Evolutionary conservation across 495 filamentous ascomycete species (phyloP).

Genomic region (Talaromyces adpressus): DNA sequence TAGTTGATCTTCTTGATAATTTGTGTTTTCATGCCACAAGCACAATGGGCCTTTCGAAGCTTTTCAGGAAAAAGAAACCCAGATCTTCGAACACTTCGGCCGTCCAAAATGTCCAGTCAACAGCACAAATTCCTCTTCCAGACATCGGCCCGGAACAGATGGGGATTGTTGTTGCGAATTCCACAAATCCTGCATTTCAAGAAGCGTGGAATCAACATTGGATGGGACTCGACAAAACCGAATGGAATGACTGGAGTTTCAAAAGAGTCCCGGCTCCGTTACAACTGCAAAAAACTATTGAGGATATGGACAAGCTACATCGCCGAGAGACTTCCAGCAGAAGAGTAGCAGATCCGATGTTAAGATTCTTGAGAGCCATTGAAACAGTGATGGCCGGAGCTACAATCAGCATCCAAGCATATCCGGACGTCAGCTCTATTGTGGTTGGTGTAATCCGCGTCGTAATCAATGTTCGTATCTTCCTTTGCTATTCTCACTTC

Average conservation of each 20-base stretch:
- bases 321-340: neutral
- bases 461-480: constrained; percentile 6
- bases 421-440: constrained; percentile 5
- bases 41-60: neutral
- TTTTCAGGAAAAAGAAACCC: neutral
- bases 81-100: neutral
- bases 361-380: neutral
- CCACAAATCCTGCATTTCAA: constrained; percentile 5
- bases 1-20: neutral
- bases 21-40: neutral
- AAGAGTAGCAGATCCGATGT: neutral
- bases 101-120: neutral
- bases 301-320: neutral
- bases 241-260: neutral
- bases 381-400: constrained; percentile 10
- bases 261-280: neutral
- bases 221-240: neutral
- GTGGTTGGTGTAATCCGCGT: constrained; percentile 3
- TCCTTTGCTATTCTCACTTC: neutral
- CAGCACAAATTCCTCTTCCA: neutral
- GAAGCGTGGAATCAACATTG: constrained; percentile 6
- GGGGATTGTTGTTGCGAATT: neutral
- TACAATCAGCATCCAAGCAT: constrained; percentile 8
- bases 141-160: neutral
- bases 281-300: neutral